Evolutionary conservation across 1,139 yeast species (phyloP).

Genomic region (Suhomyces chickasaworum): DNA sequence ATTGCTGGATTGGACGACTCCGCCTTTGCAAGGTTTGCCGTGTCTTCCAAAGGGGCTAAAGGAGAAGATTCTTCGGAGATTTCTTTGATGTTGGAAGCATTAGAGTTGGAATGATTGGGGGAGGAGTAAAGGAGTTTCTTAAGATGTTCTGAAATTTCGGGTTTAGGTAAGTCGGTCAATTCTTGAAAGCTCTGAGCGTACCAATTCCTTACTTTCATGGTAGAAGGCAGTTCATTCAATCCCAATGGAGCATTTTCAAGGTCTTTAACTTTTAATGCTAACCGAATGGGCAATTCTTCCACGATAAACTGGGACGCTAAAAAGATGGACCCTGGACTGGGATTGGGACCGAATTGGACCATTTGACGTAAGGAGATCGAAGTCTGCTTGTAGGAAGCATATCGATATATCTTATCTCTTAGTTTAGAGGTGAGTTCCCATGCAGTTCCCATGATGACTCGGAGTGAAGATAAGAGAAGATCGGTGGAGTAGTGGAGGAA

Average conservation of each 20-base stretch:
- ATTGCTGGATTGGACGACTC: constrained; percentile 44
- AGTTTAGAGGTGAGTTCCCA: constrained; percentile 48
- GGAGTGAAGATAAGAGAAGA: background rate
- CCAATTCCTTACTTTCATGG: constrained; percentile 81
- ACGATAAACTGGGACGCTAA: constrained; percentile 84
- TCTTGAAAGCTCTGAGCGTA: constrained; percentile 91
- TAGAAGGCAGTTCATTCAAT: constrained; percentile 70
- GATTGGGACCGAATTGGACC: constrained; percentile 89
- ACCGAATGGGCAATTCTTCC: constrained; percentile 83
- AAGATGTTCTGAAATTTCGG: constrained; percentile 44
- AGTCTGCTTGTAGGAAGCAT: constrained; percentile 79
- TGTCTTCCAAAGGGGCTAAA: constrained; percentile 18
- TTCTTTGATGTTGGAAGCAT: constrained; percentile 11
- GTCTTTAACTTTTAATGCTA: constrained; percentile 85
- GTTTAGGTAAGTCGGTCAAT: constrained; percentile 59
- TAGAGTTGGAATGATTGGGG: background rate
- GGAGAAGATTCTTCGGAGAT: constrained; percentile 5
- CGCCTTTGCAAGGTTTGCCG: constrained; percentile 32
- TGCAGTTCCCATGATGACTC: constrained; percentile 38
- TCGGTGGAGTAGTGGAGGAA: constrained; percentile 3
- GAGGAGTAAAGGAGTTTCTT: constrained; percentile 33
- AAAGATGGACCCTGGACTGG: constrained; percentile 76
- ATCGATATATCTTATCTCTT: constrained; percentile 47
- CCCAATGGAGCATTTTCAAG: constrained; percentile 80
- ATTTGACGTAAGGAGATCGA: constrained; percentile 83